These are phyloP conservation scores for Phytophthora sp. DNA, from an alignment of 352 stramenopile species.

Conservation along the genomic window DNA sequence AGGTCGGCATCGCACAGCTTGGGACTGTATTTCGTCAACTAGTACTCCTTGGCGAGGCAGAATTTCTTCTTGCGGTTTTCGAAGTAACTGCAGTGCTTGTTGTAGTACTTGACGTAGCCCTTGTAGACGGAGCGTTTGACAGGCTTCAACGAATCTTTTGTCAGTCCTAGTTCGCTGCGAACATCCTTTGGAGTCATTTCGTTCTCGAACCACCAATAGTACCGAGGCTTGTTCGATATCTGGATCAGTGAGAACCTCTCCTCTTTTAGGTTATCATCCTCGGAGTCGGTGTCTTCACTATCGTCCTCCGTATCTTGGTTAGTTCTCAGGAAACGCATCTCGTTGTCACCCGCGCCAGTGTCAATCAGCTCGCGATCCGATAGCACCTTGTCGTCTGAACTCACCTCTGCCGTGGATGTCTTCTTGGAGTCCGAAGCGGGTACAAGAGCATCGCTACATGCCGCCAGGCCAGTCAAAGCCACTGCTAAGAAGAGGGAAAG, in stretches of 20 bases:
- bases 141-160: slow-evolving; percentile 2
- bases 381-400: neutral
- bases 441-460: neutral
- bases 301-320: neutral
- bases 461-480: slow-evolving; percentile 9
- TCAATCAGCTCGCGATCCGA: slow-evolving; percentile 4
- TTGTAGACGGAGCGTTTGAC: slow-evolving; percentile 24
- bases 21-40: too few relatives aligned
- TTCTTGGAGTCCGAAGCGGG: neutral
- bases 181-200: slow-evolving; percentile 16
- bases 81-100: slow-evolving; percentile 11
- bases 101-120: slow-evolving; percentile 22
- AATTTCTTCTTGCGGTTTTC: slow-evolving; percentile 15
- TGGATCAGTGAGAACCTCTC: slow-evolving; percentile 17
- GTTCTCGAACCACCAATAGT: slow-evolving; percentile 7
- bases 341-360: neutral
- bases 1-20: too few relatives aligned
- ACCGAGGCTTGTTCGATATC: slow-evolving; percentile 3
- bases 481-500: slow-evolving; percentile 1
- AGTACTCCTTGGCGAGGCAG: slow-evolving; percentile 5
- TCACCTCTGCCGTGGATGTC: neutral
- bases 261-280: slow-evolving; percentile 11
- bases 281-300: neutral
- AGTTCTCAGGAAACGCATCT: slow-evolving; percentile 3
- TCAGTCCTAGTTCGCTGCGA: slow-evolving; percentile 14